A percentile compares a stretch with the other conserved stretches of the same genome.
phyloP scores from a whole-genome alignment of 2,329 filamentous ascomycete genomes.

The Phyllosticta paracitricarpa region DNA sequence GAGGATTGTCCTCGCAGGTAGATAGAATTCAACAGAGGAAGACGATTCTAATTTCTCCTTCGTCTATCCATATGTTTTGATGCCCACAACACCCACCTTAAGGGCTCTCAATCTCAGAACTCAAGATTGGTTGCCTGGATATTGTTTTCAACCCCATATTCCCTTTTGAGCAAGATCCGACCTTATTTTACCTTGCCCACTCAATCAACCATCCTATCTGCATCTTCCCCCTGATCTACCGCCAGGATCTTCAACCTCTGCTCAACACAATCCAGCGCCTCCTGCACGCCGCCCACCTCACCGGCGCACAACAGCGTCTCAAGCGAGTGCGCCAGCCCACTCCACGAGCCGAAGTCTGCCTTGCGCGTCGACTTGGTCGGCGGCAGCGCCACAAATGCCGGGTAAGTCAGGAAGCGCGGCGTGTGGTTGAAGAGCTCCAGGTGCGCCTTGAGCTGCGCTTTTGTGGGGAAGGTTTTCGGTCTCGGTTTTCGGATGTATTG shows the following conservation, averaged over 20 bases:
- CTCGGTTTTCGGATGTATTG: neutral
- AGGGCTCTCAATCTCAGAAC: too few relatives aligned
- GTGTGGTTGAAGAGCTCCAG: slow-evolving; percentile 7
- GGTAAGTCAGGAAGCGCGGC: slow-evolving; percentile 5
- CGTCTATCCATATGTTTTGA: too few relatives aligned
- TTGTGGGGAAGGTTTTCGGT: slow-evolving; percentile 2
- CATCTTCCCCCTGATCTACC: neutral
- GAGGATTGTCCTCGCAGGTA: too few relatives aligned
- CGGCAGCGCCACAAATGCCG: slow-evolving; percentile 1
- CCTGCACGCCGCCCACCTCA: slow-evolving; percentile 6
- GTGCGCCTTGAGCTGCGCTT: slow-evolving; percentile 2
- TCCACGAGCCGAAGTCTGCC: slow-evolving; percentile 7
- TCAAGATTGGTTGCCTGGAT: too few relatives aligned
- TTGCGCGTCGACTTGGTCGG: slow-evolving; percentile 7
- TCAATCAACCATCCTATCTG: slow-evolving; percentile 7
- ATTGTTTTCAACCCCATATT: too few relatives aligned
- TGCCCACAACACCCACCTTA: too few relatives aligned
- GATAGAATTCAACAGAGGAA: too few relatives aligned
- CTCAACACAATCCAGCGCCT: slow-evolving; percentile 6
- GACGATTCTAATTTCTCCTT: too few relatives aligned
- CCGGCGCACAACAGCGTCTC: slow-evolving; percentile 10
- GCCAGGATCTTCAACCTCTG: neutral
- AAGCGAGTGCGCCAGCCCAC: slow-evolving; percentile 7
- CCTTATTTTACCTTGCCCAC: too few relatives aligned
- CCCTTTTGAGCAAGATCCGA: too few relatives aligned